phyloP scores from a whole-genome alignment of 2,329 filamentous ascomycete genomes.

The Cladosporium sp. region DNA sequence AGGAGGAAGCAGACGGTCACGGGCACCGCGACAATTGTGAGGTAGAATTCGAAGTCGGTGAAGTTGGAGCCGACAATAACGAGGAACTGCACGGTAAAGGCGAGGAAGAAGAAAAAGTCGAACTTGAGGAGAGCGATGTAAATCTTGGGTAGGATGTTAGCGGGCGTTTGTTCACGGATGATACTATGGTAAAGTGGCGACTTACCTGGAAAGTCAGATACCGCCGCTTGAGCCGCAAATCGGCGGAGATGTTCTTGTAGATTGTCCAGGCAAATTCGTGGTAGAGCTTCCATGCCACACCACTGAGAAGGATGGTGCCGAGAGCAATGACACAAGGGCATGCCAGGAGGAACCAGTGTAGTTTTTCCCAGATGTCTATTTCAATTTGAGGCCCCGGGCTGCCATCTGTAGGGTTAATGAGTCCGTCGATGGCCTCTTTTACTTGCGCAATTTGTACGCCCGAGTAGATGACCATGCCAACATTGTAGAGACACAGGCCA shows the following conservation, averaged over 20 bases:
- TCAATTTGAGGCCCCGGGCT: constrained; percentile 45
- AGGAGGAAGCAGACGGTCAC: constrained; percentile 88
- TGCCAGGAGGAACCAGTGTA: constrained; percentile 76
- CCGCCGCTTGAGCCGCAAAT: constrained; percentile 93
- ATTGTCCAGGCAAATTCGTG: constrained; percentile 99
- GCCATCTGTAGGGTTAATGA: constrained; percentile 40
- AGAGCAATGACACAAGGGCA: constrained; percentile 82
- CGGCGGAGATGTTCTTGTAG: constrained; percentile 97
- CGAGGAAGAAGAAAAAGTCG: constrained; percentile 99
- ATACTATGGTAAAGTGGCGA: constrained; percentile 8
- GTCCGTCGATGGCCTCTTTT: constrained; percentile 63
- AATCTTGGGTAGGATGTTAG: constrained; percentile 61
- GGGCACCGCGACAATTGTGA: constrained; percentile 87
- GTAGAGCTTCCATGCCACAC: constrained; percentile 91
- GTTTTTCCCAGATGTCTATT: constrained; percentile 63
- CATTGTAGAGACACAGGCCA: constrained; percentile 87
- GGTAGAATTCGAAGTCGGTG: constrained; percentile 72
- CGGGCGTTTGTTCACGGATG: neutral
- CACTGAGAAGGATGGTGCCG: constrained; percentile 69
- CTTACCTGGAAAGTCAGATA: constrained; percentile 93
- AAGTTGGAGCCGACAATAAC: constrained; percentile 80
- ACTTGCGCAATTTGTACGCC: constrained; percentile 93
- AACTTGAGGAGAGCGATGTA: constrained; percentile 98
- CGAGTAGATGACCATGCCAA: constrained; percentile 88
- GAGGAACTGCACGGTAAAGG: constrained; percentile 96